Conservation (phyloP, 2,329 filamentous ascomycete species). For the Microdochium trichocladiopsis region DNA sequence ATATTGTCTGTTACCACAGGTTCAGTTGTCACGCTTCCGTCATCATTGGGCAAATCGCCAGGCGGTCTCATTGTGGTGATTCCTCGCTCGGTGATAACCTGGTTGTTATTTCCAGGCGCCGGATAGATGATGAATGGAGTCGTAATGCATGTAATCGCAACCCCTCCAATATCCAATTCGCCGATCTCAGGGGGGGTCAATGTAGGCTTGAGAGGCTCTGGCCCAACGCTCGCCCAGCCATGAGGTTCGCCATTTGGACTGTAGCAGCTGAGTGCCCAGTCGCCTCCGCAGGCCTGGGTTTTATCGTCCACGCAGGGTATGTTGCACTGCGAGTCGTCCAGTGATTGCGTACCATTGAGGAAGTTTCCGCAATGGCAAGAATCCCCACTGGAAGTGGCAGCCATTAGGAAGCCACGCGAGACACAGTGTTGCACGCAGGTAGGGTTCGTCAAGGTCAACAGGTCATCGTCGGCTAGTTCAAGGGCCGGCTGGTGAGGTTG, state of each 20-base stretch:
- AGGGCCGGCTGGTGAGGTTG: constrained; percentile 14
- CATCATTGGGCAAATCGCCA: constrained; percentile 13
- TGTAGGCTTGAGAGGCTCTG: constrained; percentile 15
- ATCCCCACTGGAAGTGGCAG: constrained; percentile 40
- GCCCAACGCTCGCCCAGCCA: constrained; percentile 21
- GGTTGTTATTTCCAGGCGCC: constrained; percentile 6
- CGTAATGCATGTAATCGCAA: constrained; percentile 15
- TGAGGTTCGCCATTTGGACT: constrained; percentile 25
- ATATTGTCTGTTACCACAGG: neutral
- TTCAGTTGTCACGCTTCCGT: neutral
- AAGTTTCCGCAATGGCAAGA: constrained; percentile 40
- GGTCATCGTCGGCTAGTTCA: constrained; percentile 6
- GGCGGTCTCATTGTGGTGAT: constrained; percentile 12
- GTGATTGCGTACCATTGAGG: constrained; percentile 27
- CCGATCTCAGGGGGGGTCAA: constrained; percentile 13
- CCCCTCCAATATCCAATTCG: constrained; percentile 14
- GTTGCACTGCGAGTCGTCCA: constrained; percentile 37
- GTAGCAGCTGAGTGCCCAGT: constrained; percentile 37
- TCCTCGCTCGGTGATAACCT: constrained; percentile 14
- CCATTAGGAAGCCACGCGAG: constrained; percentile 32
- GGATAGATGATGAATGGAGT: constrained; percentile 14
- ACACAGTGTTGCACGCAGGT: constrained; percentile 41
- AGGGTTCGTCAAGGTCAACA: constrained; percentile 14
- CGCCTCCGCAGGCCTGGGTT: constrained; percentile 42
- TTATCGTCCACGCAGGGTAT: constrained; percentile 42